Evolutionary conservation across 1,284 basidiomycete species (phyloP).

Genomic region (Ganoderma resinaceum): DNA sequence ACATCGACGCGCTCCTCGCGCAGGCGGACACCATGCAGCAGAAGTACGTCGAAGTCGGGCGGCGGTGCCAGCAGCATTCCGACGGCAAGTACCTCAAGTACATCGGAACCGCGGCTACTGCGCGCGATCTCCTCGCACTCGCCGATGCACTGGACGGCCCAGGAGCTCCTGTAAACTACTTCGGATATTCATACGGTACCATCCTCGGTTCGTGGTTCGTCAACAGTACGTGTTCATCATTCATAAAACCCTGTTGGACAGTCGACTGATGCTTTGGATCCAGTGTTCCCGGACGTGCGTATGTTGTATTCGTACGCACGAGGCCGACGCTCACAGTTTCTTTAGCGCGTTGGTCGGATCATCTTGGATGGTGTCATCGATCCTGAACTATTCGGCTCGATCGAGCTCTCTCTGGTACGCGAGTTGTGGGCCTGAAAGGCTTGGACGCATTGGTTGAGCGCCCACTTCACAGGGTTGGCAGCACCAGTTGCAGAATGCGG

Average conservation of each 20-base stretch:
- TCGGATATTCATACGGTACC: constrained; percentile 24
- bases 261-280: background rate
- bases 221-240: constrained; percentile 22
- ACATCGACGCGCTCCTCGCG: constrained; percentile 10
- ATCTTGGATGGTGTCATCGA: constrained; percentile 24
- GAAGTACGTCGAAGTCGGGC: constrained; percentile 18
- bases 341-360: constrained; percentile 26
- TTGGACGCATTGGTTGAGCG: background rate
- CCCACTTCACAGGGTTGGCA: constrained; percentile 8
- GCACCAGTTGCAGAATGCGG: background rate
- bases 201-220: constrained; percentile 24
- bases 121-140: constrained; percentile 25
- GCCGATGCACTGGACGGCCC: constrained; percentile 27
- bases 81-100: constrained; percentile 19
- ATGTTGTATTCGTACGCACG: background rate
- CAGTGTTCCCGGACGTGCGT: constrained; percentile 29
- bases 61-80: constrained; percentile 5
- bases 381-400: background rate
- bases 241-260: too few species aligned
- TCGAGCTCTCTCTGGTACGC: constrained; percentile 9
- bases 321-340: background rate
- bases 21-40: constrained; percentile 18
- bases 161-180: constrained; percentile 22
- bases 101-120: constrained; percentile 26
- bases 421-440: background rate